Evolutionary conservation across 2,329 filamentous ascomycete genomes (phyloP).

Genomic region (Talaromyces sp.): DNA sequence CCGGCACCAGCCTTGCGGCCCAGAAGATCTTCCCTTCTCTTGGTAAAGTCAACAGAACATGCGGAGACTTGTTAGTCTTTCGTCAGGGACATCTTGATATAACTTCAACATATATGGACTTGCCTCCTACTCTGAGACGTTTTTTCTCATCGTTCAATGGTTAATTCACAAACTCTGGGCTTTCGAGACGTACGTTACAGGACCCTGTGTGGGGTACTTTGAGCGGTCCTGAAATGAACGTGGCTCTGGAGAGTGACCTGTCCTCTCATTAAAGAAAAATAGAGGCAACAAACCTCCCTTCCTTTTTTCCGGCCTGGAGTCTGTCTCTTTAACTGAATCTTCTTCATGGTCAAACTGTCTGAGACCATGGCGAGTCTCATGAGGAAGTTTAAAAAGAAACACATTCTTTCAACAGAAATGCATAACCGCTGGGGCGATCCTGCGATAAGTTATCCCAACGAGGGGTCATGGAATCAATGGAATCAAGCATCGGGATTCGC

Average conservation of each 20-base stretch:
- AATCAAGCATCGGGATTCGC: constrained; percentile 29
- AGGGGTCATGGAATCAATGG: constrained; percentile 47
- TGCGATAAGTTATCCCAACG: constrained; percentile 43
- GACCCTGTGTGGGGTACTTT: constrained; percentile 14
- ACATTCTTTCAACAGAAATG: constrained; percentile 39
- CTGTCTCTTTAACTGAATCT: constrained; percentile 10
- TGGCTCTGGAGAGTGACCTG: constrained; percentile 16
- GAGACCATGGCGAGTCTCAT: constrained; percentile 35
- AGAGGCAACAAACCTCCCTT: neutral
- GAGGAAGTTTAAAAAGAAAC: constrained; percentile 37
- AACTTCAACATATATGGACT: constrained; percentile 26
- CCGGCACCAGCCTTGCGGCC: constrained; percentile 12
- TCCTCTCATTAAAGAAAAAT: constrained; percentile 18
- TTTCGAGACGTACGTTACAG: constrained; percentile 1
- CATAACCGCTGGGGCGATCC: constrained; percentile 46
- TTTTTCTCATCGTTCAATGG: constrained; percentile 6
- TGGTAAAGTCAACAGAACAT: constrained; percentile 18
- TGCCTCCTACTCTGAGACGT: constrained; percentile 8
- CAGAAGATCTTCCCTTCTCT: constrained; percentile 25
- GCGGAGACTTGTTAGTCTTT: constrained; percentile 20
- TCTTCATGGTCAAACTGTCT: constrained; percentile 30
- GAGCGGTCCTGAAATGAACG: constrained; percentile 21
- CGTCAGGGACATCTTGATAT: constrained; percentile 27
- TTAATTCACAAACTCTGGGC: constrained; percentile 1
- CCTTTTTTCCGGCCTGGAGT: neutral